Conservation (phyloP, 208 protist genomes). For the Angomonas deanei region DNA sequence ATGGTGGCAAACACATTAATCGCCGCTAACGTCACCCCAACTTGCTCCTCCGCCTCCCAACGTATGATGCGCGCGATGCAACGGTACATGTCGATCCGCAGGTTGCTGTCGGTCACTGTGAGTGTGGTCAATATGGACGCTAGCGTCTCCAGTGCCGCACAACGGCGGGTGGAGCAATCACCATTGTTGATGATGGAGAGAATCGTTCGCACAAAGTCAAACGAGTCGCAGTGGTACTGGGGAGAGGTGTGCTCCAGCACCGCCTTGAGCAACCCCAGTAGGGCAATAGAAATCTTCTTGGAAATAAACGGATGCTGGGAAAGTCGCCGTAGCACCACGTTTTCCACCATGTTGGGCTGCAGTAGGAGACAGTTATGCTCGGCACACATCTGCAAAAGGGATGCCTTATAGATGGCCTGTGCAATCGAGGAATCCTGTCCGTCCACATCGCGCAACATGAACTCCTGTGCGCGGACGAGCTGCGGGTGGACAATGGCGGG, state of each 20-base stretch:
- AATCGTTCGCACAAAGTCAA: slow-evolving; percentile 45
- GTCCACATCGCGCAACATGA: slow-evolving; percentile 79
- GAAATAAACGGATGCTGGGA: slow-evolving; percentile 68
- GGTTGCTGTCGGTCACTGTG: slow-evolving; percentile 36
- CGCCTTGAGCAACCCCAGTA: slow-evolving; percentile 63
- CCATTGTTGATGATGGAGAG: slow-evolving; percentile 65
- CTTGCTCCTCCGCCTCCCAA: slow-evolving; percentile 67
- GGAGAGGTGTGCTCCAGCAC: slow-evolving; percentile 64
- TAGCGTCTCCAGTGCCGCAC: slow-evolving; percentile 67
- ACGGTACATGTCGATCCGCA: slow-evolving; percentile 61
- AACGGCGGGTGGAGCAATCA: slow-evolving; percentile 61
- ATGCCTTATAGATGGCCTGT: slow-evolving; percentile 54
- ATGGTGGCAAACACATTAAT: slow-evolving; percentile 74
- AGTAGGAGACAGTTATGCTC: slow-evolving; percentile 69
- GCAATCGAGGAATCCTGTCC: slow-evolving; percentile 73
- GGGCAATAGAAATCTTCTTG: slow-evolving; percentile 56
- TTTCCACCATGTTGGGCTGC: slow-evolving; percentile 48
- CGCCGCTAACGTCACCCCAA: slow-evolving; percentile 54
- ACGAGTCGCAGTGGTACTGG: slow-evolving; percentile 49
- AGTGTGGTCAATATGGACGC: slow-evolving; percentile 72
- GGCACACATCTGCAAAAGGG: slow-evolving; percentile 55
- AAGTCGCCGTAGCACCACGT: slow-evolving; percentile 55
- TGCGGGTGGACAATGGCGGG: slow-evolving; percentile 65
- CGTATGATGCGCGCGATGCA: slow-evolving; percentile 72
- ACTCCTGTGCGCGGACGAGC: slow-evolving; percentile 66